Evolutionary conservation across 192 early-diverging fungal genomes (phyloP), one percentile per base, ranked within the genome.

Genomic region (Thamnidium elegans): DNA sequence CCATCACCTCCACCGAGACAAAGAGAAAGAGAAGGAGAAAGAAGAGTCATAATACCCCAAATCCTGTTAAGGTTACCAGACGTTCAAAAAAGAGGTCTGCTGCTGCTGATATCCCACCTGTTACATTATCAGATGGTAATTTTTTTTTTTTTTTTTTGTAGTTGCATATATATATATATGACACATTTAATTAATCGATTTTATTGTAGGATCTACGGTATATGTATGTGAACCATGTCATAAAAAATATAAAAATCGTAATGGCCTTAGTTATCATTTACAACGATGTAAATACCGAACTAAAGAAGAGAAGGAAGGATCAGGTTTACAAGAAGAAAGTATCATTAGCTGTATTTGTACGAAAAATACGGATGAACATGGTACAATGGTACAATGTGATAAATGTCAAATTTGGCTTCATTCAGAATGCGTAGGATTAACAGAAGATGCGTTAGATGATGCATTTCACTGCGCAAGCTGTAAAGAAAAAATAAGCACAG

Each of bases 331-430:
- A 30, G 20, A 21, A 23, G 56, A 36, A 79, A 79, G 60, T 77
- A 81, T 66, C 74, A 76, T 39, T 3, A 42, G 73, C 63, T 48
- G 81, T 80, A 47, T 79, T 84, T 21, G 68, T 73, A 1, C 78
- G 74, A 36, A 85, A 81, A 36, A 50, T 30, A 71, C 51, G 5
- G 71, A 74, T 52, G 77, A 77, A 8, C 50, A 65, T 19, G 73
- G 74, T 3, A 65, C 80, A 13, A 86, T 90, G 84, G 79, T 90
- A 13, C 89, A 90, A 72, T 90, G 89, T 64, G 87, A 88, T 74
- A 67, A 79, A 43, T 90, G 89, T 50, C 66, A 81, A 50, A 60
- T 78, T 26, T 88, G 86, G 86, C 82, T 90, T 55, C 89, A 90
- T 76, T 76, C 87, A 5, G 81, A 82, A 19, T 90, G 89, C 55